These are phyloP conservation scores for Ceratocystis huliohia DNA, from an alignment of 2,329 filamentous ascomycete species.

Conservation along the genomic window DNA sequence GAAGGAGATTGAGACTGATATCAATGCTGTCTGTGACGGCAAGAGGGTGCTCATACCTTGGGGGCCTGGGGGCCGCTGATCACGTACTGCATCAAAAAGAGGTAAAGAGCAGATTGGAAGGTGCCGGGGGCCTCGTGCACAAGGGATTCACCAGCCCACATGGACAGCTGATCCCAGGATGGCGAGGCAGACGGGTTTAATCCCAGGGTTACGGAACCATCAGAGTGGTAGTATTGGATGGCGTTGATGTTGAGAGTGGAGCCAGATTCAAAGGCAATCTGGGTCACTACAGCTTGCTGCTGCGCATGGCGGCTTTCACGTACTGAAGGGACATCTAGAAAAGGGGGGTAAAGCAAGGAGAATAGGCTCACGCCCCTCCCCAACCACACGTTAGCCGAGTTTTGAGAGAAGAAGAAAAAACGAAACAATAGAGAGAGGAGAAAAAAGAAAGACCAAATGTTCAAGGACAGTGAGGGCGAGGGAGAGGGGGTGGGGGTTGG, in stretches of 20 bases:
- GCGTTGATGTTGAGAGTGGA: conserved; percentile 13
- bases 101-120: conserved; percentile 29
- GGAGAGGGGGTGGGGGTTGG: neutral
- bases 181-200: conserved; percentile 22
- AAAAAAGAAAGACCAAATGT: conserved; percentile 10
- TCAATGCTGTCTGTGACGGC: conserved; percentile 18
- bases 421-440: neutral
- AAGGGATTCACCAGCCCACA: conserved; percentile 32
- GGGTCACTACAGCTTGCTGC: neutral
- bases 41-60: conserved; percentile 26
- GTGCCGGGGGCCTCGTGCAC: conserved; percentile 27
- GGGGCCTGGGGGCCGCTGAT: conserved; percentile 28
- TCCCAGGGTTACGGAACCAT: conserved; percentile 3
- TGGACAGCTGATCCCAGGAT: conserved; percentile 28
- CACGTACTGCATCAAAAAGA: conserved; percentile 30
- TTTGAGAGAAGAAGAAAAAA: neutral
- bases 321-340: neutral
- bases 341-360: neutral
- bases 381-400: conserved; percentile 2
- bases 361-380: conserved; percentile 14
- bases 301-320: neutral
- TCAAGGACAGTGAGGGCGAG: neutral
- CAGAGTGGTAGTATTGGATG: conserved; percentile 13
- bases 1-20: neutral
- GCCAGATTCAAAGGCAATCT: conserved; percentile 6